Base-by-base conservation (phyloP, 202 grass and related monocot genomes). In the Bolboschoenoplectus hybrid region DNA sequence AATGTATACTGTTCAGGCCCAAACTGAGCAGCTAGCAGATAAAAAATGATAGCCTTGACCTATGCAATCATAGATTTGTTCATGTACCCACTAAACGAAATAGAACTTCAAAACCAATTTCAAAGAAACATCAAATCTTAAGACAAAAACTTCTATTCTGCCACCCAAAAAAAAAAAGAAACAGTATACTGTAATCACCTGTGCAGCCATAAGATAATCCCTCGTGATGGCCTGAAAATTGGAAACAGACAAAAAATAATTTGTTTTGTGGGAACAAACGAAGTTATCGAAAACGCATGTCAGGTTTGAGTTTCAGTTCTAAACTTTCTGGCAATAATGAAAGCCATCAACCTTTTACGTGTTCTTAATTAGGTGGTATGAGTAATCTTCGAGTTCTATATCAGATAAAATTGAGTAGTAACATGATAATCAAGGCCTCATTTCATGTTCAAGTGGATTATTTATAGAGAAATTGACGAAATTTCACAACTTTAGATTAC, bases 171-270 rank as follows among this genome's bases (percentile, higher is more conserved):
- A 17, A 0, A 6, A 77, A 77, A 40, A 12, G 8, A 63, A 70
- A n/a, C 3, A 67, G 32, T 16, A 39, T 66, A 1, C 35, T 36
- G 9, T 60, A 26, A 65, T 63, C 52, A 87, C 89, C 85, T 90
- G 89, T n/a, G 72, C 89, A 34, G 40, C 63, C 32, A 35, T 67
- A 65, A 90, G 85, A 82, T 80, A 79, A 65, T 90, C 85, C 32
- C 53, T 64, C 49, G 51, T 81, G 72, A 90, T 90, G 58, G 80
- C 89, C 89, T 90, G 64, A 35, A 87, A 85, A 52, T 67, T 64
- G 56, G 52, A 46, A 64, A 79, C 52, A 39, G 5, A 79, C 6
- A 7, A n/a, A 55, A 55, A 17, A 16, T 6, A 77, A 58, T 9
- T 78, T 39, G 5, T 57, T 13, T 41, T 40, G 17, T 19, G 43